phyloP scores from a whole-genome alignment of 805 yeast genomes.

The Cyberlindnera suaveolens region DNA sequence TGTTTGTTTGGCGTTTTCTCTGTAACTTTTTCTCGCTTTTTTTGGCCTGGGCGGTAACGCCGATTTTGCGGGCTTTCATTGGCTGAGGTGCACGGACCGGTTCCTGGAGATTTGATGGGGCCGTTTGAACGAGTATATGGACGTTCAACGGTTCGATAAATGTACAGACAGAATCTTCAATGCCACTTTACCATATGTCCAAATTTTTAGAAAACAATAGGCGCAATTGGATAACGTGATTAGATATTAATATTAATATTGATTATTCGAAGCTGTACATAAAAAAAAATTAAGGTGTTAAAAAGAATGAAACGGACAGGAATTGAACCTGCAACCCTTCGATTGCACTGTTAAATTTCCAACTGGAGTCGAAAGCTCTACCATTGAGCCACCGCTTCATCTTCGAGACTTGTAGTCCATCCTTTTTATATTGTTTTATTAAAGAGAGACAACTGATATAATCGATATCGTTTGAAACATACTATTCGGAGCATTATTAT shows the following conservation, averaged over 20 bases:
- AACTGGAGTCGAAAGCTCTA: conserved; percentile 74
- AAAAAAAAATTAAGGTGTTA: conserved; percentile 20
- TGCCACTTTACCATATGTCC: too few relatives aligned
- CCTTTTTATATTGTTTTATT: not conserved
- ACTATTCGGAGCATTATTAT: too few relatives aligned
- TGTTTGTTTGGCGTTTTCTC: too few relatives aligned
- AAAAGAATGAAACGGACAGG: conserved; percentile 68
- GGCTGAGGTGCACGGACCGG: not conserved
- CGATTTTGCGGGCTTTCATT: conserved; percentile 1
- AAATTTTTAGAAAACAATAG: too few relatives aligned
- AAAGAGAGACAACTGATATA: too few relatives aligned
- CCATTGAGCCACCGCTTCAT: conserved; percentile 75
- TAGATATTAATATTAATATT: too few relatives aligned
- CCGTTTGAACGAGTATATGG: too few relatives aligned
- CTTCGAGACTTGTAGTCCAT: conserved; percentile 9
- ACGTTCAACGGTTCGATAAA: too few relatives aligned
- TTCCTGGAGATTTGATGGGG: too few relatives aligned
- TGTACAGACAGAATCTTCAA: too few relatives aligned
- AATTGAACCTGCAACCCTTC: conserved; percentile 85
- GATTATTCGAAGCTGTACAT: too few relatives aligned
- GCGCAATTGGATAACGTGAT: not conserved
- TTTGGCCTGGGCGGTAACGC: not conserved
- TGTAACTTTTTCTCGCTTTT: conserved; percentile 2
- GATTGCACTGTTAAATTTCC: conserved; percentile 40
- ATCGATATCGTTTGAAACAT: too few relatives aligned